Evolutionary conservation across 352 stramenopile species (phyloP).

Genomic region (Phytophthora multivora): DNA sequence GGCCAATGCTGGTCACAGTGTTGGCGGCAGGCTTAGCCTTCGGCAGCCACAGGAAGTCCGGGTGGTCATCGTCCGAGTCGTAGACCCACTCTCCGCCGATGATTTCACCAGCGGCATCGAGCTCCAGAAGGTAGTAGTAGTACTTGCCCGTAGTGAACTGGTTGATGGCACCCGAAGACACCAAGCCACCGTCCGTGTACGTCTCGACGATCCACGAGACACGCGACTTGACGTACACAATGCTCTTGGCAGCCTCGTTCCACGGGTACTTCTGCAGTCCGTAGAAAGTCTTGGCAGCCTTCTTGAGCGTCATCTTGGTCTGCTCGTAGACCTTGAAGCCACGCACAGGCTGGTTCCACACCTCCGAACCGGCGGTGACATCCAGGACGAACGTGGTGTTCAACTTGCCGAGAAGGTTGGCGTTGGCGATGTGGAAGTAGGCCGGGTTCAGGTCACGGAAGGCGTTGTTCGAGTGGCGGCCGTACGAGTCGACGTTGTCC

Average conservation of each 20-base stretch:
- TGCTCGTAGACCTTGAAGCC: constrained; percentile 54
- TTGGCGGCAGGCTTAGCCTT: constrained; percentile 28
- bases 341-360: constrained; percentile 66
- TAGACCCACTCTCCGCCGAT: constrained; percentile 49
- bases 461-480: constrained; percentile 40
- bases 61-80: constrained; percentile 36
- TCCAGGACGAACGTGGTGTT: constrained; percentile 51
- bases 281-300: constrained; percentile 39
- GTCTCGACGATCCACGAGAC: constrained; percentile 54
- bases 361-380: constrained; percentile 35
- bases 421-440: constrained; percentile 49
- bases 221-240: constrained; percentile 46
- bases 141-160: constrained; percentile 29
- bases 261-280: constrained; percentile 50
- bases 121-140: constrained; percentile 49
- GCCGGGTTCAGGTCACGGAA: constrained; percentile 52
- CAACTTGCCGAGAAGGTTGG: constrained; percentile 48
- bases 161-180: constrained; percentile 27
- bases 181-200: constrained; percentile 38
- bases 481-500: constrained; percentile 40
- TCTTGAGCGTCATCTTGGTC: constrained; percentile 33
- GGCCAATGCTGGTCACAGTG: constrained; percentile 21
- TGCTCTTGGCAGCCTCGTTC: constrained; percentile 39
- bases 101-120: constrained; percentile 38
- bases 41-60: constrained; percentile 46